Conservation (phyloP, 202 grass and related monocot genomes). For the Saccharum hybrid region DNA sequence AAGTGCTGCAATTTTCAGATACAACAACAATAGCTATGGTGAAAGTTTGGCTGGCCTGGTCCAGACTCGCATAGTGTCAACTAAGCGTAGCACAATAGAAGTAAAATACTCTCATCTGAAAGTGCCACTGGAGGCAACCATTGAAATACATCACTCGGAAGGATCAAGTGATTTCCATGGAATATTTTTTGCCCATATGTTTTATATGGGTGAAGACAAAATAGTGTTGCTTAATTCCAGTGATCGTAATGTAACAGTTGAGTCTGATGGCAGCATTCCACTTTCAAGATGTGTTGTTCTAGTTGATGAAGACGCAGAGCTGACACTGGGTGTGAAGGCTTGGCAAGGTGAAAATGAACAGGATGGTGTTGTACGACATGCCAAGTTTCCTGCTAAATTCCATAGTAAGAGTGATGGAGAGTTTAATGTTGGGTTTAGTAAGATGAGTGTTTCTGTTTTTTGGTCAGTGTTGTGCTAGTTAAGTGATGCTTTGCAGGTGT, state of each 20-base stretch:
- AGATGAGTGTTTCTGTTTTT: neutral
- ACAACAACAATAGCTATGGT: too few species aligned
- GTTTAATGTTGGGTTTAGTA: neutral
- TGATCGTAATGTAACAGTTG: neutral
- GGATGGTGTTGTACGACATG: neutral
- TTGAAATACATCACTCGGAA: too few species aligned
- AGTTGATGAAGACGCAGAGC: neutral
- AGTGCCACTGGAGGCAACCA: too few species aligned
- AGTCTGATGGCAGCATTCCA: neutral
- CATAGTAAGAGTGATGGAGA: constrained; percentile 9
- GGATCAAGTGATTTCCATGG: neutral
- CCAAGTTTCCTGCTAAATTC: neutral
- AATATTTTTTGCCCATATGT: neutral
- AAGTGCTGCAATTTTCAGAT: too few species aligned
- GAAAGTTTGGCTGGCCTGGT: too few species aligned
- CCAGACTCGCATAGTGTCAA: too few species aligned
- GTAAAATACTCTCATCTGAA: too few species aligned
- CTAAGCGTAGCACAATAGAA: too few species aligned
- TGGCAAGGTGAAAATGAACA: neutral
- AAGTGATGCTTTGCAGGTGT: too few species aligned
- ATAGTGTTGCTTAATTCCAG: neutral
- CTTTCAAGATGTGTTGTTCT: constrained; percentile 3
- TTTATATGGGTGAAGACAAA: too few species aligned
- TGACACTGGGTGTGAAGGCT: neutral
- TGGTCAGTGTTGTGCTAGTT: too few species aligned